These are phyloP conservation scores for Penicillium egyptiacum DNA, from an alignment of 495 filamentous ascomycete species.

Conservation along the genomic window DNA sequence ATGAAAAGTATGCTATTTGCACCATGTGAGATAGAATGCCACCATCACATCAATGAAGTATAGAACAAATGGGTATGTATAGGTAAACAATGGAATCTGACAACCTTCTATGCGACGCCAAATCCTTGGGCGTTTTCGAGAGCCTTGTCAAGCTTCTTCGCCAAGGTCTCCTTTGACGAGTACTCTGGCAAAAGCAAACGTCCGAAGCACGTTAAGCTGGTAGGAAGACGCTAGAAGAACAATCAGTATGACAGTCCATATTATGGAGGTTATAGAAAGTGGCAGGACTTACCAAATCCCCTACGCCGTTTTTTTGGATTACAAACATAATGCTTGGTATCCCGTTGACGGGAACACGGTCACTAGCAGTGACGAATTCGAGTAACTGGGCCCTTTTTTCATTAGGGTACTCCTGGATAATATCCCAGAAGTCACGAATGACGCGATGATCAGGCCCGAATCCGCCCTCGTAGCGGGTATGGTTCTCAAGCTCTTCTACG, in stretches of 20 bases:
- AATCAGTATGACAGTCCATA: conserved; percentile 13
- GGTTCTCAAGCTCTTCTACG: conserved; percentile 63
- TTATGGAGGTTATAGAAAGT: background rate
- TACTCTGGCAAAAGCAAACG: conserved; percentile 85
- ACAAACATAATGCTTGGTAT: conserved; percentile 76
- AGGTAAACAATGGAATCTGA: conserved; percentile 10
- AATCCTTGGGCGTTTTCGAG: conserved; percentile 93
- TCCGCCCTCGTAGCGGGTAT: conserved; percentile 73
- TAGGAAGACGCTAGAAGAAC: conserved; percentile 63
- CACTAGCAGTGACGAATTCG: conserved; percentile 93
- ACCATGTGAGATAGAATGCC: background rate
- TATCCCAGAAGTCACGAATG: conserved; percentile 79
- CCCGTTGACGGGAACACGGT: conserved; percentile 84
- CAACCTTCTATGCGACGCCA: conserved; percentile 57
- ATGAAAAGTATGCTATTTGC: background rate
- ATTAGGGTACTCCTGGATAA: conserved; percentile 63
- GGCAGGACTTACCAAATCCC: conserved; percentile 47
- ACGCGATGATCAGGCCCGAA: conserved; percentile 66
- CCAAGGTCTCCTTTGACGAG: conserved; percentile 61
- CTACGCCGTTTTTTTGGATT: conserved; percentile 74
- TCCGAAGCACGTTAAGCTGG: conserved; percentile 86
- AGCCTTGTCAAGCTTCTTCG: conserved; percentile 73
- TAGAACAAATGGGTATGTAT: conserved; percentile 23
- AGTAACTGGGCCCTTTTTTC: conserved; percentile 71
- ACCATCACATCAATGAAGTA: conserved; percentile 6